Evolutionary conservation across 768 basidiomycete genomes (phyloP).

Genomic region (Lentinula sp.): DNA sequence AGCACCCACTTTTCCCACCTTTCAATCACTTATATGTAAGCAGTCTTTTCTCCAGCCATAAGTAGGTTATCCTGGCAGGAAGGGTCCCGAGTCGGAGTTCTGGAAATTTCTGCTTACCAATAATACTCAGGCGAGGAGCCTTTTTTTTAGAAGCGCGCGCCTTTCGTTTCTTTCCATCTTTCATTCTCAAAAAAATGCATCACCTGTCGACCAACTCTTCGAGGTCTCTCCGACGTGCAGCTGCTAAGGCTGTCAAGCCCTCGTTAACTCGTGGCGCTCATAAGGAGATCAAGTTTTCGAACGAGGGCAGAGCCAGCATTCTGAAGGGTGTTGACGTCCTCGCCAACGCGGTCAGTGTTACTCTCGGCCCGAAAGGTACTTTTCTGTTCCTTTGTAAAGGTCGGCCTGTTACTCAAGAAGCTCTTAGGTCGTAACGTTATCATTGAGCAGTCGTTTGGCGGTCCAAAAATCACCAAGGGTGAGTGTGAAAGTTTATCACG

Average conservation of each 20-base stretch:
- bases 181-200: constrained; percentile 48
- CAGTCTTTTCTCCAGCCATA: no score
- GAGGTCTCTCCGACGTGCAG: constrained; percentile 61
- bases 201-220: constrained; percentile 64
- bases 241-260: constrained; percentile 50
- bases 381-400: constrained; percentile 10
- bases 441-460: constrained; percentile 89
- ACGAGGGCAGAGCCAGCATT: constrained; percentile 90
- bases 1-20: not conserved
- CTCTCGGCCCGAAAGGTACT: constrained; percentile 90
- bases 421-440: constrained; percentile 88
- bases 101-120: constrained; percentile 3
- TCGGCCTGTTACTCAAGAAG: constrained; percentile 8
- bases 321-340: constrained; percentile 95
- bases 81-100: not conserved
- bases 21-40: no score
- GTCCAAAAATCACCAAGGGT: constrained; percentile 97
- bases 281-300: constrained; percentile 97
- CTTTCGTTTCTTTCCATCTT: constrained; percentile 10
- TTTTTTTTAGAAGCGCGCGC: not conserved
- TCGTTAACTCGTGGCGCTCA: constrained; percentile 65
- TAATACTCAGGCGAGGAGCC: not conserved
- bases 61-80: no score
- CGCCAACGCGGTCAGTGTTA: constrained; percentile 94
- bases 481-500: constrained; percentile 15